phyloP scores from a whole-genome alignment of 768 basidiomycete species.

The Lyophyllum semitale region DNA sequence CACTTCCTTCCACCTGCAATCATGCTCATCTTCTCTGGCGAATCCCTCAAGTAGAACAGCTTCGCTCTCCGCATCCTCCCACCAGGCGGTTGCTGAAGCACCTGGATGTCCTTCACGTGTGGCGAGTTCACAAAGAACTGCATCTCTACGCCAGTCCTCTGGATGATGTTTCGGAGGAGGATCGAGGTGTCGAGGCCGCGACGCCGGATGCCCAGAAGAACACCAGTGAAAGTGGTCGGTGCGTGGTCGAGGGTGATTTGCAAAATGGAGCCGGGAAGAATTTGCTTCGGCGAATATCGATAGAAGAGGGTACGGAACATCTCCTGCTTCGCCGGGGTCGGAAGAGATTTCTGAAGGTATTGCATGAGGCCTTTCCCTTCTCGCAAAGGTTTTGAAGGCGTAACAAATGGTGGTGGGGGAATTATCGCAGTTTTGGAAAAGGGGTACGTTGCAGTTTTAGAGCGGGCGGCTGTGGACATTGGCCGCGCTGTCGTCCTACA shows the following conservation, averaged over 20 bases:
- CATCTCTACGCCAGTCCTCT: constrained; percentile 92
- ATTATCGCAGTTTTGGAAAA: constrained; percentile 73
- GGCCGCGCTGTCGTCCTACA: constrained; percentile 39
- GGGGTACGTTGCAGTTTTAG: constrained; percentile 50
- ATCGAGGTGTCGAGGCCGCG: constrained; percentile 89
- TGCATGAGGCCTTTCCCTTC: constrained; percentile 80
- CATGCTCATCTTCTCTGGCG: constrained; percentile 83
- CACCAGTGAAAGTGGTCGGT: constrained; percentile 84
- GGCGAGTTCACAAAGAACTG: constrained; percentile 87
- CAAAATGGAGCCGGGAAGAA: constrained; percentile 85
- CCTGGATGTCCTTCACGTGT: constrained; percentile 82
- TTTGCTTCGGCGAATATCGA: constrained; percentile 62
- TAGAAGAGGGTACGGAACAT: constrained; percentile 75
- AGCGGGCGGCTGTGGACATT: constrained; percentile 45
- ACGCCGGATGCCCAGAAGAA: constrained; percentile 80
- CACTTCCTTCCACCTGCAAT: constrained; percentile 52
- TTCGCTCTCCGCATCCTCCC: constrained; percentile 76
- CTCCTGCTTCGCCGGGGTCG: constrained; percentile 66
- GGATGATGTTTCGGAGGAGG: constrained; percentile 85
- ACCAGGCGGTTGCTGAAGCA: constrained; percentile 66
- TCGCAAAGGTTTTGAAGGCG: constrained; percentile 48
- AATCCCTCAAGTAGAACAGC: constrained; percentile 79
- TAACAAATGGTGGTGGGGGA: constrained; percentile 43
- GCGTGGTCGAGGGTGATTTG: constrained; percentile 77
- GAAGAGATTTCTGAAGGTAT: constrained; percentile 65